Evolutionary conservation across 257 asterid species (phyloP).

Genomic region (Nicotiana knightiana): DNA sequence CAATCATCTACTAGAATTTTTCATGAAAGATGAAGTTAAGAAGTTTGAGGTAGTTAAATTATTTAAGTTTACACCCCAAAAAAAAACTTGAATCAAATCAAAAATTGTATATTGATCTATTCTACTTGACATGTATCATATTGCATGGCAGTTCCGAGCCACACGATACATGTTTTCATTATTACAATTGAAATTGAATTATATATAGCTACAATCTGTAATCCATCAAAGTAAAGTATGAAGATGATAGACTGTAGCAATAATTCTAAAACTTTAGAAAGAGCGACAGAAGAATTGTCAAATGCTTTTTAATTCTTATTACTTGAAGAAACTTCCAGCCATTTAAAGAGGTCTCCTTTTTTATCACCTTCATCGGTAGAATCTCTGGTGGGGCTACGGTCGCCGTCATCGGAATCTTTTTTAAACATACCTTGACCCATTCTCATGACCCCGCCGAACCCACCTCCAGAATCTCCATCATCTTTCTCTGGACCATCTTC

Average conservation of each 20-base stretch:
- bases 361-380: background rate
- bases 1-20: background rate
- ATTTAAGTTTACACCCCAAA: background rate
- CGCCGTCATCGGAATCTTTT: background rate
- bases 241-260: no score
- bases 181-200: background rate
- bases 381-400: background rate
- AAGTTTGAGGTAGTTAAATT: background rate
- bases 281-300: no score
- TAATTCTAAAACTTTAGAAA: no score
- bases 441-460: background rate
- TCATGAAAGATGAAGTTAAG: background rate
- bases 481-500: background rate
- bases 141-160: background rate
- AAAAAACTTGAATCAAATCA: background rate
- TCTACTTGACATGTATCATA: background rate
- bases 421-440: background rate
- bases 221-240: no score
- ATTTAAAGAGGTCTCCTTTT: background rate
- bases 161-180: background rate
- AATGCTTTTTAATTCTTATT: background rate
- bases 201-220: no score
- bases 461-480: background rate
- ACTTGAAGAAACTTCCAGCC: constrained; percentile 51
- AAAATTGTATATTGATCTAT: background rate